These are phyloP conservation scores for Citrullus mucosospermus DNA, from an alignment of 306 rosid genomes.

Conservation along the genomic window DNA sequence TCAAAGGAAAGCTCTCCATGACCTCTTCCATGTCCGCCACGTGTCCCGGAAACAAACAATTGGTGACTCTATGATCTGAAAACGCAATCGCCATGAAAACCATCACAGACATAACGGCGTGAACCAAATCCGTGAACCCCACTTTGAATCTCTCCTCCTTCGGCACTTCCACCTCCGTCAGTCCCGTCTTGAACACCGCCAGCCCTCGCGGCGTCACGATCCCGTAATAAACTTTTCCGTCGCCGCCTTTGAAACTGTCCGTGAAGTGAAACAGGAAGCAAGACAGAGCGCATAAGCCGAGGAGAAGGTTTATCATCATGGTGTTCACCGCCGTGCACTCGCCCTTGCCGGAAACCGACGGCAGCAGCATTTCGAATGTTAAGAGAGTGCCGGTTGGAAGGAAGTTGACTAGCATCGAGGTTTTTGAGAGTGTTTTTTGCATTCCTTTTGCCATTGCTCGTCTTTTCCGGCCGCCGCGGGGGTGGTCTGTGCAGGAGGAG, in stretches of 20 bases:
- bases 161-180: constrained; percentile 24
- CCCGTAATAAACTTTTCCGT: constrained; percentile 51
- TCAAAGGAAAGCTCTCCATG: constrained; percentile 62
- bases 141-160: constrained; percentile 31
- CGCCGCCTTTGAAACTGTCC: constrained; percentile 44
- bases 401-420: constrained; percentile 61
- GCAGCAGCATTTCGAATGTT: constrained; percentile 74
- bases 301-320: constrained; percentile 34
- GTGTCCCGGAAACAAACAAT: constrained; percentile 51
- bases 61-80: constrained; percentile 58
- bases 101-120: constrained; percentile 66
- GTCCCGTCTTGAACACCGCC: constrained; percentile 49
- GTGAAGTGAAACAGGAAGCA: constrained; percentile 84
- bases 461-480: constrained; percentile 18
- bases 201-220: constrained; percentile 49
- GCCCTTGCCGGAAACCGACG: constrained; percentile 45
- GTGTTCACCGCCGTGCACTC: constrained; percentile 35
- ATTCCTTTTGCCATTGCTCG: constrained; percentile 62
- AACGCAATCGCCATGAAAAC: constrained; percentile 63
- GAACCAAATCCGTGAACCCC: constrained; percentile 45
- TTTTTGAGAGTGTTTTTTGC: constrained; percentile 58
- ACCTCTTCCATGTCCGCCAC: constrained; percentile 60
- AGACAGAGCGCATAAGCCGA: constrained; percentile 38
- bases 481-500: not conserved
- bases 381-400: constrained; percentile 75